Evolutionary conservation across 192 early-diverging fungal species (phyloP).

Genomic region (Coemansia sp.): DNA sequence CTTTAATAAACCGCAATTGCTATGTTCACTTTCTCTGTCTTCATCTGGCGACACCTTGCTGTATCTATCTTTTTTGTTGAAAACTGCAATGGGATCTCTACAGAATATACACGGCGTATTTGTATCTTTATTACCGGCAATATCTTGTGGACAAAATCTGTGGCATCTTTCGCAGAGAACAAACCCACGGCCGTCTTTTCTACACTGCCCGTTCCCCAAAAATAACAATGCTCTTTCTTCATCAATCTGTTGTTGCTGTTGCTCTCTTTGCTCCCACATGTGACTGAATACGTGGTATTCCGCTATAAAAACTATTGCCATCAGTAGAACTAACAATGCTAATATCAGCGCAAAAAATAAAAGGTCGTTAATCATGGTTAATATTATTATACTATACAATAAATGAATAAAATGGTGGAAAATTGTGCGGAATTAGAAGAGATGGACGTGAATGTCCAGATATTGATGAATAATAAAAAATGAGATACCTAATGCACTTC

Average conservation of each 20-base stretch:
- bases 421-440: not conserved
- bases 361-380: not conserved
- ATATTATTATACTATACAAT: not conserved
- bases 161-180: constrained; percentile 1
- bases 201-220: not conserved
- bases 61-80: not conserved
- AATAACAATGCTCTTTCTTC: not conserved
- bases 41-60: not conserved
- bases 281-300: constrained; percentile 1
- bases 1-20: too few relatives aligned
- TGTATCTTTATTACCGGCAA: not conserved
- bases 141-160: constrained; percentile 6
- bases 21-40: not conserved
- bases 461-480: too few relatives aligned
- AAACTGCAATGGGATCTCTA: not conserved
- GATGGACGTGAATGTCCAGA: not conserved
- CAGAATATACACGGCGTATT: constrained; percentile 3
- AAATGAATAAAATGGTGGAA: not conserved
- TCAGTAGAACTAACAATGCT: not conserved
- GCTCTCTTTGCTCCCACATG: not conserved
- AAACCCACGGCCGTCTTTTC: not conserved
- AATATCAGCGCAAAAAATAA: constrained; percentile 1
- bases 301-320: not conserved
- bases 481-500: too few relatives aligned
- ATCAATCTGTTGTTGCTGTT: not conserved